These are phyloP conservation scores for Chlorella sp. DNA, from an alignment of 139 green algal species.

Conservation along the genomic window DNA sequence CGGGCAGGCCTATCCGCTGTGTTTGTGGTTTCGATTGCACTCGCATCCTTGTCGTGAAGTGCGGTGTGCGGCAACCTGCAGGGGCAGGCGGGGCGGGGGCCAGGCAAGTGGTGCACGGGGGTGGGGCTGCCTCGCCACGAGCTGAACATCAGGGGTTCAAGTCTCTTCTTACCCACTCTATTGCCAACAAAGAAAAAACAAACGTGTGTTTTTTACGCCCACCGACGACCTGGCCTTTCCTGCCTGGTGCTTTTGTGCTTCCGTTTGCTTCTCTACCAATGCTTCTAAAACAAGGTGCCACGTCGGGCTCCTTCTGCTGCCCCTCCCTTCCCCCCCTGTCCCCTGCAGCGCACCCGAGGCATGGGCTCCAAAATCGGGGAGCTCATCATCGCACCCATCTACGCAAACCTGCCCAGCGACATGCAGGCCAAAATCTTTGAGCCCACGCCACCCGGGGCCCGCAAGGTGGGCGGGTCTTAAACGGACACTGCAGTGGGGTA, in stretches of 20 bases:
- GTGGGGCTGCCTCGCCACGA: too few species aligned
- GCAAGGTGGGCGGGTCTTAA: constrained; percentile 73
- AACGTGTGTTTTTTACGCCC: background rate
- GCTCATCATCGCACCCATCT: constrained; percentile 97
- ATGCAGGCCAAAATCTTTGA: constrained; percentile 98
- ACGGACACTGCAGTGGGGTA: too few species aligned
- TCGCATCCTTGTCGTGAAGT: background rate
- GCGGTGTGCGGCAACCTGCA: background rate
- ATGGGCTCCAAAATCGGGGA: constrained; percentile 92
- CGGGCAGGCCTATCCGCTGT: too few species aligned
- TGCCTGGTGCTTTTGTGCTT: background rate
- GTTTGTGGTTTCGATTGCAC: background rate
- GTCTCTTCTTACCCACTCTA: too few species aligned
- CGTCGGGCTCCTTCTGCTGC: too few species aligned
- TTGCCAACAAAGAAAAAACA: too few species aligned
- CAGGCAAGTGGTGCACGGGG: too few species aligned
- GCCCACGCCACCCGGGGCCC: constrained; percentile 84
- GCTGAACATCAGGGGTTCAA: too few species aligned
- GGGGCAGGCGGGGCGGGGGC: too few species aligned
- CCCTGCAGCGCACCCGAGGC: constrained; percentile 76
- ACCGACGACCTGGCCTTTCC: background rate
- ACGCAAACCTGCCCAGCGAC: constrained; percentile 96
- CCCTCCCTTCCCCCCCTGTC: too few species aligned
- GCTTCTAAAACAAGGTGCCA: too few species aligned
- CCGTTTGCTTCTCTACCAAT: too few species aligned